Base-by-base conservation (phyloP, 164 flowering plant species). In the Aristolochia californica region DNA sequence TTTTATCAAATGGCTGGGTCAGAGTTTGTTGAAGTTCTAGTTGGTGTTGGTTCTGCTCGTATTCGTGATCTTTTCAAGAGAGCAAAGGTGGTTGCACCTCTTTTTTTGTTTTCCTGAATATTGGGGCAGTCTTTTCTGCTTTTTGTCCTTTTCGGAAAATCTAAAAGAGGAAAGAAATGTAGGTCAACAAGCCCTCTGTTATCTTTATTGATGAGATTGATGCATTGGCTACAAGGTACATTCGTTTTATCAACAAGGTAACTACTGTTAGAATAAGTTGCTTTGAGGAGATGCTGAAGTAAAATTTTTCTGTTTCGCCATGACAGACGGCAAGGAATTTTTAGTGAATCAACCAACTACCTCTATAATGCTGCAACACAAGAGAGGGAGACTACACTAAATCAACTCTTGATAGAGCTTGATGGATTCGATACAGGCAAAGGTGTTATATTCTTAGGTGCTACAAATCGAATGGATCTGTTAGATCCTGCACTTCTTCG, bases 1-100 rank as follows among this genome's bases (percentile, higher is more conserved):
- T 93, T 93, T 73, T 88, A 88, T 63, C 91, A 88, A 71, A 88
- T 88, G 95, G 97, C 97, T 54, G 95, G 97, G n/a, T 87, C 97
- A 40, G 98, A 93, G 70, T 93, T 93, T 73, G 98, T 93, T 57
- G 98, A 88, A 78, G 91, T 93, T 54, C 73, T 88, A 45, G 98
- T 93, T 68, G 98, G 98, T 73, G 97, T 93, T 72, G 98, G 98
- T 60, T 83, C 98, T 69, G 94, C 98, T 63, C 97, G 95, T 71
- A 82, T 93, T 26, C 80, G 98, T 55, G 98, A 88, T 77, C 74
- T 93, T 56, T 93, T 93, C 61, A 88, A 80, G 73, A 76, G 98
- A 75, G 97, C 97, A 28, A 88, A 93, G 97, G 95, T 65, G 44
- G 22, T 45, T 60, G 2, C 53, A 5, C 13, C 5, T 34, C 25